These are phyloP conservation scores for Hemileccinum rubropunctum DNA, from an alignment of 768 basidiomycete genomes.

Conservation along the genomic window DNA sequence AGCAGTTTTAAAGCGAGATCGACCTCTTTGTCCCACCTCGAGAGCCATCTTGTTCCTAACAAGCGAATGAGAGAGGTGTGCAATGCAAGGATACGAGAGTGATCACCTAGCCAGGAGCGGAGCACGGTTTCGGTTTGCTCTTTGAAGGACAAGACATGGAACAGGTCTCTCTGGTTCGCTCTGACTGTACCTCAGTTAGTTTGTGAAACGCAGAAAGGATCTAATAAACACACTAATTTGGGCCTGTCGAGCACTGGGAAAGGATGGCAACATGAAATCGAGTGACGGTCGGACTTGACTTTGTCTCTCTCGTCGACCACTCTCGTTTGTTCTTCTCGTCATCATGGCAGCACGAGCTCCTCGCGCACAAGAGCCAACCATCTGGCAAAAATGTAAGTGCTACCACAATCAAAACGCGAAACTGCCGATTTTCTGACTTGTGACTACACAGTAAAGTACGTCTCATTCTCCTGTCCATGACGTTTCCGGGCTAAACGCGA, in stretches of 20 bases:
- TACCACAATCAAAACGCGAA: background rate
- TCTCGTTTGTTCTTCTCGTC: background rate
- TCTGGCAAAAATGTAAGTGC: constrained; percentile 73
- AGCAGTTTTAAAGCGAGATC: constrained; percentile 63
- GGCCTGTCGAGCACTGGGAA: constrained; percentile 79
- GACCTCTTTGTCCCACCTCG: constrained; percentile 79
- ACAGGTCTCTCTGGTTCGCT: constrained; percentile 80
- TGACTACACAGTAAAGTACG: constrained; percentile 56
- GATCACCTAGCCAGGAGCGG: constrained; percentile 73
- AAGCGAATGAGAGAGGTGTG: constrained; percentile 10
- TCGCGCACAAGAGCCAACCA: constrained; percentile 51
- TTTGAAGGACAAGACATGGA: constrained; percentile 69
- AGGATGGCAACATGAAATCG: constrained; percentile 37
- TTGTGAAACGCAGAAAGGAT: background rate
- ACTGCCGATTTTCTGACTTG: constrained; percentile 12
- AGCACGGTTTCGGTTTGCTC: constrained; percentile 75
- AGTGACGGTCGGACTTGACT: constrained; percentile 7
- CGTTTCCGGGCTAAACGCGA: constrained; percentile 4
- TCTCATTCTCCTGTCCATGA: constrained; percentile 3
- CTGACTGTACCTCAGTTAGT: constrained; percentile 51
- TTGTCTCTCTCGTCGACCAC: background rate
- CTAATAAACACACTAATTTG: constrained; percentile 69
- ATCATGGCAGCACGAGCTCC: constrained; percentile 36
- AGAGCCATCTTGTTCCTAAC: constrained; percentile 76
- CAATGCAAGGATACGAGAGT: background rate